These are phyloP conservation scores for Talaromyces sp. DNA, from an alignment of 2,329 filamentous ascomycete genomes.

Conservation along the genomic window DNA sequence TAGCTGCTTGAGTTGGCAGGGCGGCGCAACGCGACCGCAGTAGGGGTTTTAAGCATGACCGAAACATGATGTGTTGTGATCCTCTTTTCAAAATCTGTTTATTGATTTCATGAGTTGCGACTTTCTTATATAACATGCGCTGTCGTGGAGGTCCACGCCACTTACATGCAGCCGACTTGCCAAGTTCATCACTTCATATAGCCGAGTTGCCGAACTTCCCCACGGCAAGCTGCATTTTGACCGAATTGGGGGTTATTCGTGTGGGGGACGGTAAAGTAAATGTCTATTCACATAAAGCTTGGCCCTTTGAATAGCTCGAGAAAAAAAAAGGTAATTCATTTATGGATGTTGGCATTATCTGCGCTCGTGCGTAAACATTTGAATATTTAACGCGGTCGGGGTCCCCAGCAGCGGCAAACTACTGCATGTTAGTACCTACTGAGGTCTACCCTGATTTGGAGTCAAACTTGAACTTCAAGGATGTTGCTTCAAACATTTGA, in stretches of 20 bases:
- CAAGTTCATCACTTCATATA: conserved; percentile 18
- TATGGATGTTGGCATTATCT: too few relatives aligned
- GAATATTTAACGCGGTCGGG: too few relatives aligned
- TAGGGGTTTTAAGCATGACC: conserved; percentile 11
- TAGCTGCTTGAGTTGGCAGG: neutral
- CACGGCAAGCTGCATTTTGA: neutral
- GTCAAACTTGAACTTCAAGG: too few relatives aligned
- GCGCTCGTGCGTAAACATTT: too few relatives aligned
- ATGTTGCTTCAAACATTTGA: too few relatives aligned
- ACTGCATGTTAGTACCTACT: too few relatives aligned
- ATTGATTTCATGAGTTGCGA: neutral
- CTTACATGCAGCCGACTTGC: conserved; percentile 19
- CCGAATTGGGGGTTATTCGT: neutral
- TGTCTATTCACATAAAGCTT: too few relatives aligned
- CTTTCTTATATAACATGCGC: neutral
- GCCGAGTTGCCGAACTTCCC: conserved; percentile 16
- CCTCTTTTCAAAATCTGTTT: neutral
- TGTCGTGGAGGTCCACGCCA: neutral
- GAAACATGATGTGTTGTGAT: conserved; percentile 15
- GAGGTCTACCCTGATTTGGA: too few relatives aligned
- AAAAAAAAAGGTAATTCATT: too few relatives aligned
- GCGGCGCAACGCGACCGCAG: conserved; percentile 11
- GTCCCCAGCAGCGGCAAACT: too few relatives aligned
- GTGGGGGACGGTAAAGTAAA: neutral
- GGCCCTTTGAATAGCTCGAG: too few relatives aligned